phyloP scores from a whole-genome alignment of 2,329 filamentous ascomycete species.

The Hymenoscyphus scutula region DNA sequence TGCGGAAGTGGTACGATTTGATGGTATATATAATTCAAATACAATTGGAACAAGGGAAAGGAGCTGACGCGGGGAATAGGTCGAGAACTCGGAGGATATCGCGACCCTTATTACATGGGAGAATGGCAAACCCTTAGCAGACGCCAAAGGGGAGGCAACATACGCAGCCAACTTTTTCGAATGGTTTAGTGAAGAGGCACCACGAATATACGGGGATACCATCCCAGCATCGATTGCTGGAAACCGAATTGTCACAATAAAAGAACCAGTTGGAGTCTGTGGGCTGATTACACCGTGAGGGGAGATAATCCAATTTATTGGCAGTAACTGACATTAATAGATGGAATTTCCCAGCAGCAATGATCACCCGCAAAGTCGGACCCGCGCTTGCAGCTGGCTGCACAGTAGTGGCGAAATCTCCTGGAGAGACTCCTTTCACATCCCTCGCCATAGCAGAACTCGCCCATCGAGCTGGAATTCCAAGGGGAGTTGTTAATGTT shows the following conservation, averaged over 20 bases:
- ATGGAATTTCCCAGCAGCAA: slow-evolving; percentile 83
- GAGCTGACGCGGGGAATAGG: slow-evolving; percentile 17
- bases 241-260: slow-evolving; percentile 74
- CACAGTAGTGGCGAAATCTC: slow-evolving; percentile 88
- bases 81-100: slow-evolving; percentile 74
- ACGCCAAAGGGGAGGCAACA: slow-evolving; percentile 68
- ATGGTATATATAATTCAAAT: slow-evolving; percentile 46
- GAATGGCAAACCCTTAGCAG: slow-evolving; percentile 80
- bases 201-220: slow-evolving; percentile 69
- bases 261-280: slow-evolving; percentile 81
- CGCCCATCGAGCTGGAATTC: slow-evolving; percentile 81
- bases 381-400: slow-evolving; percentile 89
- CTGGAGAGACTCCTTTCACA: slow-evolving; percentile 89
- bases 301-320: background rate
- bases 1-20: slow-evolving; percentile 79
- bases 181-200: slow-evolving; percentile 80
- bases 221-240: slow-evolving; percentile 68
- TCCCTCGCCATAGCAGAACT: slow-evolving; percentile 85
- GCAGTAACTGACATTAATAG: slow-evolving; percentile 34
- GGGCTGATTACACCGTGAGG: slow-evolving; percentile 70
- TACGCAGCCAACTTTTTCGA: slow-evolving; percentile 76
- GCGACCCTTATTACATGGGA: slow-evolving; percentile 84
- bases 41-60: background rate
- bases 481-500: slow-evolving; percentile 86
- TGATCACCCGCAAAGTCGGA: slow-evolving; percentile 69